Conservation (phyloP, 1,284 basidiomycete genomes). For the Afroboletus lepidellus region DNA sequence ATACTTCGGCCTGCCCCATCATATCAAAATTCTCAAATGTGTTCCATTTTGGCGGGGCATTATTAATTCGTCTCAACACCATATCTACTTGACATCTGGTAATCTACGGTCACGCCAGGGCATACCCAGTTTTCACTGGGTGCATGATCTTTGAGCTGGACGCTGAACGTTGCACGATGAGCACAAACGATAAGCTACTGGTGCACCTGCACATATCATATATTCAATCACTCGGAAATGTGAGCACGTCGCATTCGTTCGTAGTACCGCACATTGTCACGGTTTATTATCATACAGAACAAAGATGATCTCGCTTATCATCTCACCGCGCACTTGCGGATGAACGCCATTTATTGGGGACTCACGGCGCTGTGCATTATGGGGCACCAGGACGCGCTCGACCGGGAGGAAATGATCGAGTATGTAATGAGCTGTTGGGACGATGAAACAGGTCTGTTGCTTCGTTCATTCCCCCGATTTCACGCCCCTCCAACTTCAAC, state of each 20-base stretch:
- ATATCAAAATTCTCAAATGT: too few species aligned
- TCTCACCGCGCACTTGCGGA: slow-evolving; percentile 88
- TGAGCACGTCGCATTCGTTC: slow-evolving; percentile 17
- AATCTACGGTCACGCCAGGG: too few species aligned
- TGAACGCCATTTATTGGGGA: slow-evolving; percentile 98
- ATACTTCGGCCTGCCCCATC: too few species aligned
- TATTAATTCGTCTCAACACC: too few species aligned
- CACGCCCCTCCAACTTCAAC: not conserved
- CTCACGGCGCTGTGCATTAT: slow-evolving; percentile 85
- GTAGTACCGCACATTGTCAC: too few species aligned
- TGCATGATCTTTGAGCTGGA: not conserved
- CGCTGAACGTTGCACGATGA: too few species aligned
- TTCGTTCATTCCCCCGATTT: slow-evolving; percentile 8
- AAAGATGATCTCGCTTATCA: slow-evolving; percentile 91
- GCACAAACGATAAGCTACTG: slow-evolving; percentile 22
- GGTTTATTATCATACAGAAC: slow-evolving; percentile 49
- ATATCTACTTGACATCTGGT: too few species aligned
- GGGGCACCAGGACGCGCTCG: slow-evolving; percentile 73
- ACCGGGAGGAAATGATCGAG: slow-evolving; percentile 79
- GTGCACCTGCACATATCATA: slow-evolving; percentile 51
- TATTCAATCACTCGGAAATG: slow-evolving; percentile 56
- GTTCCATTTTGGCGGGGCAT: too few species aligned
- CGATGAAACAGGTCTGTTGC: slow-evolving; percentile 71
- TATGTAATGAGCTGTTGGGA: slow-evolving; percentile 97
- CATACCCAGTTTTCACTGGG: too few species aligned